Percentiles rank a stretch among this genome's conserved stretches.
phyloP scores from a whole-genome alignment of 2,329 filamentous ascomycete genomes.

The Ceratocystis papillata region DNA sequence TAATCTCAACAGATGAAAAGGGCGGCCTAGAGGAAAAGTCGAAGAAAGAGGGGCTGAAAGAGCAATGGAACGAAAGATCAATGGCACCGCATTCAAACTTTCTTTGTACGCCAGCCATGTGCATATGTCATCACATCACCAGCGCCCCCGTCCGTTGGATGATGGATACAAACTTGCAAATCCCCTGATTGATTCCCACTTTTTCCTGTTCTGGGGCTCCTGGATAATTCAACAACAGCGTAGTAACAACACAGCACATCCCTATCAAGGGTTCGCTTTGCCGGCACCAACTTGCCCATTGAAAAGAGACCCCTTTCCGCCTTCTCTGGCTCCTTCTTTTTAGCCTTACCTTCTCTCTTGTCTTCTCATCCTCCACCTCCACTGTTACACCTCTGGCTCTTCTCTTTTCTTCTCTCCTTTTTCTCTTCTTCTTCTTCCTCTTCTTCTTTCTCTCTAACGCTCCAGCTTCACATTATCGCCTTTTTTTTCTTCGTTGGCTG shows the following conservation, averaged over 20 bases:
- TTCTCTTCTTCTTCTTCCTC: constrained; percentile 16
- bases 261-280: constrained; percentile 5
- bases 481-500: background rate
- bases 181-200: constrained; percentile 20
- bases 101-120: too few relatives aligned
- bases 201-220: constrained; percentile 19
- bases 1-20: too few relatives aligned
- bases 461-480: background rate
- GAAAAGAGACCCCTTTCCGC: constrained; percentile 22
- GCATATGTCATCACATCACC: too few relatives aligned
- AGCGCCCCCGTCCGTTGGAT: too few relatives aligned
- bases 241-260: constrained; percentile 1
- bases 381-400: constrained; percentile 3
- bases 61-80: too few relatives aligned
- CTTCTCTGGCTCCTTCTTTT: constrained; percentile 11
- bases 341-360: constrained; percentile 17
- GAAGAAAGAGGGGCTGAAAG: too few relatives aligned
- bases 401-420: constrained; percentile 20
- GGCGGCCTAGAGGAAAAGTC: too few relatives aligned
- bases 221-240: constrained; percentile 12
- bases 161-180: background rate
- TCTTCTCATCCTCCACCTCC: constrained; percentile 11
- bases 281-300: constrained; percentile 9
- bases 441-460: constrained; percentile 1
- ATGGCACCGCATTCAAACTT: too few relatives aligned